Percentiles rank a stretch among this genome's conserved stretches.
Evolutionary conservation across 176 grass and related monocot species (phyloP).

Genomic region (Triticum aestivum): DNA sequence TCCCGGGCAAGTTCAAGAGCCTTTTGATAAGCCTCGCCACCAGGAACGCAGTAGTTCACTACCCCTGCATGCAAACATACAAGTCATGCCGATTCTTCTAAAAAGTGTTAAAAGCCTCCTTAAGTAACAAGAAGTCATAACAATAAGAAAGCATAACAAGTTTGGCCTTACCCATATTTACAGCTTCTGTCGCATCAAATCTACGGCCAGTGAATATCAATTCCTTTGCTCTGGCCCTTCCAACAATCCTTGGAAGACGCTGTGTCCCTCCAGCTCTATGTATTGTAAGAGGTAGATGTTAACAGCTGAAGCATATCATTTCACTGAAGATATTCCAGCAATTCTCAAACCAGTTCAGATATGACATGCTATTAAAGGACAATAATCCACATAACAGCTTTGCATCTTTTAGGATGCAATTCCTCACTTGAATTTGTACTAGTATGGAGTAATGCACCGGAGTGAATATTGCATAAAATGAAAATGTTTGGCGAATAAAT

Average conservation of each 20-base stretch:
- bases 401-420: not conserved
- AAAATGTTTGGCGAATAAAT: no score
- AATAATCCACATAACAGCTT: not conserved
- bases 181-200: constrained; percentile 72
- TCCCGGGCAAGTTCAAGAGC: constrained; percentile 74
- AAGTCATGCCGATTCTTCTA: not conserved
- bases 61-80: constrained; percentile 50
- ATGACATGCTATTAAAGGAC: not conserved
- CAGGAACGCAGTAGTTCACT: constrained; percentile 82
- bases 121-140: constrained; percentile 3
- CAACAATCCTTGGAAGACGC: constrained; percentile 86
- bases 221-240: constrained; percentile 80
- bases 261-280: constrained; percentile 86
- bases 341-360: not conserved
- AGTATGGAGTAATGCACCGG: no score
- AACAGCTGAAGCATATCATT: constrained; percentile 34
- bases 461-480: no score
- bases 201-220: constrained; percentile 85
- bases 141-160: not conserved
- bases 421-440: no score
- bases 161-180: constrained; percentile 49
- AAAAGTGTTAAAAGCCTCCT: not conserved
- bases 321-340: not conserved
- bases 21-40: constrained; percentile 64
- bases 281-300: constrained; percentile 28